A percentile compares a stretch with the other conserved stretches of the same genome.
phyloP scores from a whole-genome alignment of 257 asterid species.

The Asclepias syriaca region DNA sequence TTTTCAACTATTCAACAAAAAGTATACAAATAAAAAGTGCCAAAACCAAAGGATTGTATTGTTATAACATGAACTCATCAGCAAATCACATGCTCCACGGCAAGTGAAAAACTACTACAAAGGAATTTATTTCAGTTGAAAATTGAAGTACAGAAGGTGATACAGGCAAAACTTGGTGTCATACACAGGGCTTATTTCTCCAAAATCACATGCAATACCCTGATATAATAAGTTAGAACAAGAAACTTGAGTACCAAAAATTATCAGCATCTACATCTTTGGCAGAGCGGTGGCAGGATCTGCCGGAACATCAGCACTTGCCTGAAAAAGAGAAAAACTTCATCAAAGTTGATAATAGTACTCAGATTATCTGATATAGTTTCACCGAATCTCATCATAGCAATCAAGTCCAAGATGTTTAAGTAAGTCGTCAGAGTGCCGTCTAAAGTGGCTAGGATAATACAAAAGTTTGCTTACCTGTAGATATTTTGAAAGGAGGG shows the following conservation, averaged over 20 bases:
- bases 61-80: too few relatives aligned
- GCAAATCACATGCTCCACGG: background rate
- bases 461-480: constrained; percentile 39
- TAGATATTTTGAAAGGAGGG: constrained; percentile 57
- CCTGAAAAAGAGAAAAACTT: constrained; percentile 35
- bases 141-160: background rate
- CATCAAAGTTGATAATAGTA: background rate
- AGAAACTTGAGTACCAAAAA: background rate
- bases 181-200: background rate
- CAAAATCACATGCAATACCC: background rate
- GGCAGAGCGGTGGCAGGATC: constrained; percentile 66
- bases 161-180: background rate
- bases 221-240: too few relatives aligned
- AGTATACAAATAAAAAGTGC: background rate
- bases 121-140: background rate
- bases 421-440: too few relatives aligned
- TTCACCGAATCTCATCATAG: constrained; percentile 1
- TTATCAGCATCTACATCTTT: constrained; percentile 32
- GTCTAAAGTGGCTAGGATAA: too few relatives aligned
- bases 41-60: background rate
- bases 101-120: background rate
- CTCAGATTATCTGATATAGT: background rate
- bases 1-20: background rate
- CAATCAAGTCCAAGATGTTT: background rate
- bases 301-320: constrained; percentile 48